Evolutionary conservation across 306 rosid genomes (phyloP).

Genomic region (Gastrolobium bilobum): DNA sequence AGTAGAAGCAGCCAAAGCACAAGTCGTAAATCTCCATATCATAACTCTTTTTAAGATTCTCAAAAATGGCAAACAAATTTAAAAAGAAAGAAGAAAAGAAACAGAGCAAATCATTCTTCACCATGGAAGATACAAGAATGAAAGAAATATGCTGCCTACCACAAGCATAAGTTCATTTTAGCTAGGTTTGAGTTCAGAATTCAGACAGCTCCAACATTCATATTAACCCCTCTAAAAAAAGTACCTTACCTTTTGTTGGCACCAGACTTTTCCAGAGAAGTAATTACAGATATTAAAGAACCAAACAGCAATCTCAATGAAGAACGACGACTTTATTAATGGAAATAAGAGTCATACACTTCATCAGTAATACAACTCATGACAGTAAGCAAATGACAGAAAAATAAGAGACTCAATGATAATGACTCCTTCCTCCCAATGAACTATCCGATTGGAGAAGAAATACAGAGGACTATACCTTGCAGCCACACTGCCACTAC

Average conservation of each 20-base stretch:
- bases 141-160: background rate
- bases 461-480: too few species aligned
- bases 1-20: background rate
- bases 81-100: background rate
- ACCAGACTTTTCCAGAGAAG: too few species aligned
- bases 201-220: constrained; percentile 3
- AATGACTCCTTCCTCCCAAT: too few species aligned
- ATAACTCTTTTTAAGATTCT: background rate
- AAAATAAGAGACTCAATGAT: too few species aligned
- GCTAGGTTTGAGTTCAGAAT: background rate
- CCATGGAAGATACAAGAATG: background rate
- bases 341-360: too few species aligned
- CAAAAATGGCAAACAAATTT: background rate
- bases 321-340: too few species aligned
- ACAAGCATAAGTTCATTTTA: background rate
- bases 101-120: background rate
- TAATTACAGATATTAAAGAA: too few species aligned
- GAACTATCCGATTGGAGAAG: too few species aligned
- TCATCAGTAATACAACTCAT: too few species aligned
- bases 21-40: background rate
- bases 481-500: too few species aligned
- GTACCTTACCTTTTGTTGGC: background rate
- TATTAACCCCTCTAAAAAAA: background rate
- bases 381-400: too few species aligned
- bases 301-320: too few species aligned